phyloP scores from a whole-genome alignment of 176 grass and related monocot genomes.

The Oryza coarctata region DNA sequence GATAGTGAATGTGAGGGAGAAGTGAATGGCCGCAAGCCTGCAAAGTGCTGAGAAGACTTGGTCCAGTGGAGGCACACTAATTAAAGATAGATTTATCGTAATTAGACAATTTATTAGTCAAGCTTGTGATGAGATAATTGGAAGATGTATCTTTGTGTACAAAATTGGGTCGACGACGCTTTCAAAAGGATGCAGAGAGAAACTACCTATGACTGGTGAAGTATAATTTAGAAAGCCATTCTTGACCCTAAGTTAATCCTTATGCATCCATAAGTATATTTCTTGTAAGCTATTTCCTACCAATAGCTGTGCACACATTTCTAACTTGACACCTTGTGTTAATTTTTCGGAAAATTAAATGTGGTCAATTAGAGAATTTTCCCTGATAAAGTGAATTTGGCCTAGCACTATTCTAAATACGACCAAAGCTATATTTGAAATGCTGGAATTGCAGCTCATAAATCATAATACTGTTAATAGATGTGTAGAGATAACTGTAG shows the following conservation, averaged over 20 bases:
- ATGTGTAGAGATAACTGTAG: neutral
- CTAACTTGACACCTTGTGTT: neutral
- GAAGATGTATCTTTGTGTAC: neutral
- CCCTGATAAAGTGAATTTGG: neutral
- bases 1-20: neutral
- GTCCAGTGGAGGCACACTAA: neutral
- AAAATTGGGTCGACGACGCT: neutral
- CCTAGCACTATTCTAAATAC: neutral
- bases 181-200: conserved; percentile 15
- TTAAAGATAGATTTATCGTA: neutral
- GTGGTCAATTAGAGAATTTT: neutral
- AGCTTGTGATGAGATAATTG: neutral
- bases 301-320: neutral
- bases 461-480: neutral
- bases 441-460: neutral
- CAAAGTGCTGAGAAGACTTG: conserved; percentile 10
- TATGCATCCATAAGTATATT: neutral
- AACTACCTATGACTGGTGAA: neutral
- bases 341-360: neutral
- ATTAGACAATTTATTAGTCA: neutral
- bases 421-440: neutral
- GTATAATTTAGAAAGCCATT: conserved; percentile 11
- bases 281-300: neutral
- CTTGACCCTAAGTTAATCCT: conserved; percentile 17
- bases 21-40: conserved; percentile 32